Evolutionary conservation across 2,329 filamentous ascomycete species (phyloP), one percentile per base, ranked within the genome.

Genomic region (Knufia petricola): DNA sequence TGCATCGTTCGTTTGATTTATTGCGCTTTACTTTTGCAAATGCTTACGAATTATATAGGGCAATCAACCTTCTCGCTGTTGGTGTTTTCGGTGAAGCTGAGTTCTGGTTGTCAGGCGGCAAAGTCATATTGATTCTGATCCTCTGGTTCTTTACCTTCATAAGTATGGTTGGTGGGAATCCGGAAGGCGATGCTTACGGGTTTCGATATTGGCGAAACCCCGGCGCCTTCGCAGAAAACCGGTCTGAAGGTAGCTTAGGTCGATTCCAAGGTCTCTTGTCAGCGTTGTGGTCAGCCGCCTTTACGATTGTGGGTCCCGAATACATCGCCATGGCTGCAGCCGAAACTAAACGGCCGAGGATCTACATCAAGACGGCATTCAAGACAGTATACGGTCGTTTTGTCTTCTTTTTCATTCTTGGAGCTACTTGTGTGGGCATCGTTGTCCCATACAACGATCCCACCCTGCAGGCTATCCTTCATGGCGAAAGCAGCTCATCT

Each of bases 131-230:
- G 44, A 85, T 85, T 51, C 65, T 87, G 28, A 82, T 78, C 1
- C 72, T 90, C 43, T 75, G 89, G 56, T 58, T 79, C 53, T 89
- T 86, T 67, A 90, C 87, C 2, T 86, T 94, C 59, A 74, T 94
- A 55, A 79, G 81, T 54, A 90, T 92, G 82, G 68, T 92, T 1
- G 87, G 87, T 6, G 87, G 84, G 1, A 92, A 90, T 56, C 87
- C 87, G 0, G 63, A 79, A 1, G 71, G 77, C 31, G 83, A 89
- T 55, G 70, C 76, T 0, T 85, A 85, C 53, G 85, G 85, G 1
- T 90, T 90, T 61, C 74, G 81, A 17, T 79, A 81, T 60, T 85
- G 81, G 71, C 64, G 64, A 8, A 61, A 72, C 4, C 85, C 85
- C 10, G 6, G 13, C 4, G 9, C 32, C 10, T 36, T 36, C 32